Evolutionary conservation across 2,329 filamentous ascomycete species (phyloP), one percentile per base, ranked within the genome.

Genomic region (Trichoderma lentiforme): DNA sequence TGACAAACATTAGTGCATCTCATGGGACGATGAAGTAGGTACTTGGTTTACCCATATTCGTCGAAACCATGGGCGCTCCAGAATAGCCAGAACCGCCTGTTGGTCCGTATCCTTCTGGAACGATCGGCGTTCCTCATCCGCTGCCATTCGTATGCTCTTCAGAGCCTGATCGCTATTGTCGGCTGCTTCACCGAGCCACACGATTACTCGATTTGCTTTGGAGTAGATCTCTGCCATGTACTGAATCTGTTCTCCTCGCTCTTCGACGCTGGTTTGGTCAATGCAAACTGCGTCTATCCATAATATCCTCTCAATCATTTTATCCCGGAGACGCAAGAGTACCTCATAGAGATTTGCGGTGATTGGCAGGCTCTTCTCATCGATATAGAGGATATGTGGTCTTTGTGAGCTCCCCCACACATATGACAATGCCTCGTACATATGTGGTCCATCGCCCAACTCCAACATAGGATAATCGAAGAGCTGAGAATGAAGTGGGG

Each of bases 231-330:
- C 63, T 7, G 56, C 64, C 72, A 73, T 72, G 28, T 62, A 58
- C n/a, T 21, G 21, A 34, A 69, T 63, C 18, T 73, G 70, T 5
- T 57, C 32, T 18, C 39, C 58, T n/a, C 58, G 34, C 69, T 73
- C 72, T 24, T 21, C 36, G 21, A 58, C 53, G 18, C 53, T 65
- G 8, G 32, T 14, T 8, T 73, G 70, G 18, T 73, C 62, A 30
- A 73, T 69, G 51, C 72, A 73, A 26, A 73, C 14, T 7, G 62
- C 70, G 30, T 73, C 72, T 39, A 72, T 53, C 72, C 72, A 72
- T 34, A 73, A 21, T 28, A 64, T 47, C 51, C 69, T 26, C 32
- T 71, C 72, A 51, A 67, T 57, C 34, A 58, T 15, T 43, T n/a
- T 26, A 26, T 68, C 11, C 1, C 64, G 51, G 15, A 71, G 70